Conservation (phyloP, 768 basidiomycete genomes). For the Tricholoma matsutake region DNA sequence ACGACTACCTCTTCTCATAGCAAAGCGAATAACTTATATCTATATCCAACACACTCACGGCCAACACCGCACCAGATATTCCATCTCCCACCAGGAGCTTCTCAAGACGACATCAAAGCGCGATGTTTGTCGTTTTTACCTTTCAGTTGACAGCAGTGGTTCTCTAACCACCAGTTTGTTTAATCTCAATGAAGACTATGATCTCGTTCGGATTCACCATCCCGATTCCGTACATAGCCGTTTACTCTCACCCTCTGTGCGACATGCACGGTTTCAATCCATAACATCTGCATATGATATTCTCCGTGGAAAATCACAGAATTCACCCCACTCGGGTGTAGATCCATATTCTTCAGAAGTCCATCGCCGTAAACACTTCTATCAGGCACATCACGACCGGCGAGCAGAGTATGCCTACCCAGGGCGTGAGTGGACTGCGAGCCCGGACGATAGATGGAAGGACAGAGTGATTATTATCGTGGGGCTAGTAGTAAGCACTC, state of each 20-base stretch:
- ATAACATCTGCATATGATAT: slow-evolving; percentile 64
- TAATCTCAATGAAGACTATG: slow-evolving; percentile 50
- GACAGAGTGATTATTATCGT: slow-evolving; percentile 47
- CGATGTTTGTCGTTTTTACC: slow-evolving; percentile 59
- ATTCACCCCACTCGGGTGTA: neutral
- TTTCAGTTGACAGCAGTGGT: neutral
- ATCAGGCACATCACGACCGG: slow-evolving; percentile 30
- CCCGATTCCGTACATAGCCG: slow-evolving; percentile 57
- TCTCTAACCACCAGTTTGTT: neutral
- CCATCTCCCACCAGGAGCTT: slow-evolving; percentile 53
- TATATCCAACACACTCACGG: slow-evolving; percentile 49
- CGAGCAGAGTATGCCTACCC: slow-evolving; percentile 15
- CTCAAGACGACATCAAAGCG: slow-evolving; percentile 59
- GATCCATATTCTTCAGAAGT: slow-evolving; percentile 48
- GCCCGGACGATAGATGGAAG: slow-evolving; percentile 45
- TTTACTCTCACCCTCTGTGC: slow-evolving; percentile 37
- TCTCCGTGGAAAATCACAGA: slow-evolving; percentile 38
- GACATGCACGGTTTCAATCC: slow-evolving; percentile 61
- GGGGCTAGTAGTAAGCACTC: slow-evolving; percentile 44
- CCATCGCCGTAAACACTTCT: slow-evolving; percentile 42
- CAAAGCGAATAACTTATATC: slow-evolving; percentile 22
- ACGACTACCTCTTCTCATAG: slow-evolving; percentile 2
- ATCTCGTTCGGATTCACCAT: slow-evolving; percentile 69
- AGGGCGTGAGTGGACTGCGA: slow-evolving; percentile 26
- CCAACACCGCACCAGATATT: slow-evolving; percentile 75